These are phyloP conservation scores for Didymella lethalis DNA, from an alignment of 2,329 filamentous ascomycete species.

Conservation along the genomic window DNA sequence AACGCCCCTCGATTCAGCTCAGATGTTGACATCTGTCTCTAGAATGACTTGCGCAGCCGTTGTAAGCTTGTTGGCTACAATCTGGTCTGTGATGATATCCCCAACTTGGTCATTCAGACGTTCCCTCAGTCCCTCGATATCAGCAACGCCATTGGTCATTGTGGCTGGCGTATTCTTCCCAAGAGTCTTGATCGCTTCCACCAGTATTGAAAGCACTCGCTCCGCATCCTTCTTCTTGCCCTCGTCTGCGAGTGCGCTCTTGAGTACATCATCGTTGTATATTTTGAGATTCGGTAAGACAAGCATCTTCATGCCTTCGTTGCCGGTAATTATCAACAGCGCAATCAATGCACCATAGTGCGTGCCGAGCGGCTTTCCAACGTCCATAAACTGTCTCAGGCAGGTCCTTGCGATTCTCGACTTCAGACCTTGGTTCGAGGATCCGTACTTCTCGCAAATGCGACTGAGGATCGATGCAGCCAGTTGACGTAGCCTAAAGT, in stretches of 20 bases:
- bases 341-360: slow-evolving; percentile 90
- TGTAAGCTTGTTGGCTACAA: slow-evolving; percentile 51
- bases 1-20: slow-evolving; percentile 4
- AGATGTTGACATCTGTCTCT: slow-evolving; percentile 35
- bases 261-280: slow-evolving; percentile 66
- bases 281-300: slow-evolving; percentile 71
- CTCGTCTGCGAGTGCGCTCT: slow-evolving; percentile 60
- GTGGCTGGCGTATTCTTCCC: slow-evolving; percentile 54
- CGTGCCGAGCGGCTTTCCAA: slow-evolving; percentile 79
- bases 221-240: slow-evolving; percentile 66
- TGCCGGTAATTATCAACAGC: slow-evolving; percentile 76
- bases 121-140: slow-evolving; percentile 52
- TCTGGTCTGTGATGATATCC: slow-evolving; percentile 52
- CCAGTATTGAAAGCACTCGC: slow-evolving; percentile 65
- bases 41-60: slow-evolving; percentile 36
- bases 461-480: slow-evolving; percentile 81
- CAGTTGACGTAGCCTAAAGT: slow-evolving; percentile 85
- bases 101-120: slow-evolving; percentile 55
- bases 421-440: slow-evolving; percentile 81
- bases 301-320: slow-evolving; percentile 68
- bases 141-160: slow-evolving; percentile 51
- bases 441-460: slow-evolving; percentile 81
- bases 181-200: slow-evolving; percentile 64
- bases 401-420: slow-evolving; percentile 92
- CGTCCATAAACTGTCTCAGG: slow-evolving; percentile 89